Evolutionary conservation across 2,329 filamentous ascomycete species (phyloP).

Genomic region (Penicillium freii): DNA sequence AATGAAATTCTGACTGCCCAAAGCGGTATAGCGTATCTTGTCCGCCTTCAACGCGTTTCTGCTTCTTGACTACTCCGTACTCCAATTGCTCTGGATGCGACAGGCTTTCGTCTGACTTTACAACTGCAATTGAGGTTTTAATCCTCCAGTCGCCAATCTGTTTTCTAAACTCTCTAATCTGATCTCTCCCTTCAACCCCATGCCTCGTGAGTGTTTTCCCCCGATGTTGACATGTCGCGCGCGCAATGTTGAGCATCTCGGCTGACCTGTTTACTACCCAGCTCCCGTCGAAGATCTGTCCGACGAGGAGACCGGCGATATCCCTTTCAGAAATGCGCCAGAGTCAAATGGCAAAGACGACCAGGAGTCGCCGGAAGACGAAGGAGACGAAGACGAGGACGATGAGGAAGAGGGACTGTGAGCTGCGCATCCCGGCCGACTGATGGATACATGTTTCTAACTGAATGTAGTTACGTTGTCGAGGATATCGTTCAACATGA

Average conservation of each 20-base stretch:
- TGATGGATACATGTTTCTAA: conserved; percentile 15
- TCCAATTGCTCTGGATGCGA: conserved; percentile 4
- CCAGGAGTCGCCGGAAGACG: conserved; percentile 3
- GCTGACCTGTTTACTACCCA: conserved; percentile 19
- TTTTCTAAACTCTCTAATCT: conserved; percentile 30
- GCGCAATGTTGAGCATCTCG: conserved; percentile 3
- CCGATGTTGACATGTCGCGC: conserved; percentile 11
- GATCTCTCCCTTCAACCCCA: conserved; percentile 19
- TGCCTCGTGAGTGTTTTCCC: conserved; percentile 42
- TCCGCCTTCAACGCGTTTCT: conserved; percentile 27
- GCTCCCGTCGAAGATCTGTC: conserved; percentile 35
- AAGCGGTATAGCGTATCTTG: conserved; percentile 35
- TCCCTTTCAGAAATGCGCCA: conserved; percentile 36
- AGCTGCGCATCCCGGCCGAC: conserved; percentile 17
- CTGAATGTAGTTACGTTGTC: conserved; percentile 38
- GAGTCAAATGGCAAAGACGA: conserved; percentile 21
- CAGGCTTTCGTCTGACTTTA: background rate
- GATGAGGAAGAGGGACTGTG: conserved; percentile 36
- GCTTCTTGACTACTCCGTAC: conserved; percentile 17
- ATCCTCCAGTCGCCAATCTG: conserved; percentile 29
- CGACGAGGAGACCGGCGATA: conserved; percentile 41
- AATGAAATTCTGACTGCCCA: conserved; percentile 41
- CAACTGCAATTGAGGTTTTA: conserved; percentile 2
- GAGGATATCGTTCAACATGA: conserved; percentile 41
- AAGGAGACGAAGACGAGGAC: conserved; percentile 22